Evolutionary conservation across 2,329 filamentous ascomycete species (phyloP), one percentile per base, ranked within the genome.

Genomic region (Aspergillus flavus): DNA sequence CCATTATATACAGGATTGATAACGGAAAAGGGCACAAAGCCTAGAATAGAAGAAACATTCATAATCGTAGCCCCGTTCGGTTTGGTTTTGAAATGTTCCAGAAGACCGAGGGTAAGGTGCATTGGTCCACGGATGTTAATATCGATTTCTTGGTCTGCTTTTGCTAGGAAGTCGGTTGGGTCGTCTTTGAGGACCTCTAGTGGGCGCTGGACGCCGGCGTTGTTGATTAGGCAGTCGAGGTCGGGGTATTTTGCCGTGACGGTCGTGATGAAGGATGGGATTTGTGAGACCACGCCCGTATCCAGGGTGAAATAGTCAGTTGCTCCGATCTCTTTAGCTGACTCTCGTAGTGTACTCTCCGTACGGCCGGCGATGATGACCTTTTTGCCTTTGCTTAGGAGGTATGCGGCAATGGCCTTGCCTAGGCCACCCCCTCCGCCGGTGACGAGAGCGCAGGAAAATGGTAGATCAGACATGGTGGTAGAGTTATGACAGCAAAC

Each of bases 1-100:
- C 82, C 85, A 68, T 86, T 86, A 73, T 88, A 88, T 1, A 87
- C 82, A 0, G 84, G 85, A 67, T 86, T 88, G 65, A 86, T 80
- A 61, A 86, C 75, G 3, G 76, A 80, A 61, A 82, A 81, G 0
- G 86, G 85, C 0, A 84, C 73, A 64, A 81, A 87, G 4, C 82
- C 86, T 0, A 88, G 77, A 0, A 84, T 77, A 7, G 81, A 85
- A 0, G 82, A 84, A 1, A 87, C 80, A 65, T 87, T 87, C 70
- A 87, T 79, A 56, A 87, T 80, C 1, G 82, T 63, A 0, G 81
- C 78, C 12, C 67, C 77, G 1, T 73, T 66, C 3, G 41, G 41
- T 9, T 69, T 69, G 3, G 2, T 21, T 56, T 79, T 81, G 59
- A 88, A 78, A 59, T 87, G 85, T 2, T 79, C 76, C 1, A 88